Conservation (phyloP, 768 basidiomycete genomes). For the Daedalea quercina region DNA sequence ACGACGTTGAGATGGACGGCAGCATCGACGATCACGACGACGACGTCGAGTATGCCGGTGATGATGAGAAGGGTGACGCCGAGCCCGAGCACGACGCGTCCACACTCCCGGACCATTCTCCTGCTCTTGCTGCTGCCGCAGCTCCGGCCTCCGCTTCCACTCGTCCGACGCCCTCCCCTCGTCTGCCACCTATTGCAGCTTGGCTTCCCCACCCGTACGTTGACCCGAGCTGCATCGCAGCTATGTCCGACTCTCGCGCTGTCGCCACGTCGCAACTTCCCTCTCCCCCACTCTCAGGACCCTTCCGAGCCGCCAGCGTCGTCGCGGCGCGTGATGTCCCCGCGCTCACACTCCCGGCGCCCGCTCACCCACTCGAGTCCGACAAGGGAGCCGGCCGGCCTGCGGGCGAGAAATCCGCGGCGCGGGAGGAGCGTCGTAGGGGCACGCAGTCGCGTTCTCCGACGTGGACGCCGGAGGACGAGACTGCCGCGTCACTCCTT, state of each 20-base stretch:
- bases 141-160: neutral
- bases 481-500: slow-evolving; percentile 60
- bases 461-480: slow-evolving; percentile 53
- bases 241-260: slow-evolving; percentile 4
- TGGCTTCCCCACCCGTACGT: slow-evolving; percentile 44
- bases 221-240: slow-evolving; percentile 20
- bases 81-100: slow-evolving; percentile 14
- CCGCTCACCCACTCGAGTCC: slow-evolving; percentile 39
- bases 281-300: slow-evolving; percentile 29
- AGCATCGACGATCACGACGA: neutral
- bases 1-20: neutral
- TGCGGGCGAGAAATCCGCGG: slow-evolving; percentile 13
- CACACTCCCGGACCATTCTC: slow-evolving; percentile 2
- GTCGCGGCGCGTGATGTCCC: slow-evolving; percentile 42
- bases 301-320: slow-evolving; percentile 17
- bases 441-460: slow-evolving; percentile 18
- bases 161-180: slow-evolving; percentile 22
- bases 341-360: slow-evolving; percentile 37
- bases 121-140: slow-evolving; percentile 1
- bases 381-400: slow-evolving; percentile 20
- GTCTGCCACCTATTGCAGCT: slow-evolving; percentile 62
- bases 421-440: slow-evolving; percentile 3
- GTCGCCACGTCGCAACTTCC: slow-evolving; percentile 22
- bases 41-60: slow-evolving; percentile 2
- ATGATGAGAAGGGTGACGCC: slow-evolving; percentile 14